These are phyloP conservation scores for Colletotrichum musicola DNA, from an alignment of 2,329 filamentous ascomycete species.

Conservation along the genomic window DNA sequence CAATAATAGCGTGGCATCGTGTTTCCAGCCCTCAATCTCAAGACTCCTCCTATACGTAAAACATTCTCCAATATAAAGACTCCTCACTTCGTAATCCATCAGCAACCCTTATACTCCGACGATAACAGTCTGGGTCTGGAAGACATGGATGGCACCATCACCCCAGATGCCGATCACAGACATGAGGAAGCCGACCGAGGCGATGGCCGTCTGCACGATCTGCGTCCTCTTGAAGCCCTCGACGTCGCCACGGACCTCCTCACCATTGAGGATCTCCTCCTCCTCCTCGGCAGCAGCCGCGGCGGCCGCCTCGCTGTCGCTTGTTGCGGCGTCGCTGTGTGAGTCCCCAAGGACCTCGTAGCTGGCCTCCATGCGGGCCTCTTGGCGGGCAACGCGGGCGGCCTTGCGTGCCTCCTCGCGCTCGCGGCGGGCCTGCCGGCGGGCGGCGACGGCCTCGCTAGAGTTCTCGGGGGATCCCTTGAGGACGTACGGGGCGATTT, in stretches of 20 bases:
- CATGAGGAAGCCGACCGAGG: slow-evolving; percentile 70
- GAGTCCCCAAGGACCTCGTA: slow-evolving; percentile 75
- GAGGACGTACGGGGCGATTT: slow-evolving; percentile 60
- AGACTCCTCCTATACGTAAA: slow-evolving; percentile 27
- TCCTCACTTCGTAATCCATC: background rate
- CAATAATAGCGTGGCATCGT: slow-evolving; percentile 16
- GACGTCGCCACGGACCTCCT: slow-evolving; percentile 70
- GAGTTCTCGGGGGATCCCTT: slow-evolving; percentile 44
- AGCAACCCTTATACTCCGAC: slow-evolving; percentile 30
- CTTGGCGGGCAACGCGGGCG: slow-evolving; percentile 46
- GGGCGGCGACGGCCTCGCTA: slow-evolving; percentile 43
- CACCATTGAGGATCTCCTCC: slow-evolving; percentile 67
- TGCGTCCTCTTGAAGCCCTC: slow-evolving; percentile 68
- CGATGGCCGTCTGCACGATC: slow-evolving; percentile 65
- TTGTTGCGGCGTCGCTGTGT: slow-evolving; percentile 58
- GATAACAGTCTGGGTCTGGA: slow-evolving; percentile 40
- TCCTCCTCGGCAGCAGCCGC: slow-evolving; percentile 52
- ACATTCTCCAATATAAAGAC: slow-evolving; percentile 1
- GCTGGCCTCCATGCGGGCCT: slow-evolving; percentile 73
- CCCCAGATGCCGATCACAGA: slow-evolving; percentile 76
- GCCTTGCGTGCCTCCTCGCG: slow-evolving; percentile 44
- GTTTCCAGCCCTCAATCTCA: slow-evolving; percentile 29
- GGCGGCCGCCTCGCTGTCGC: slow-evolving; percentile 62
- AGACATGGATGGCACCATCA: slow-evolving; percentile 60
- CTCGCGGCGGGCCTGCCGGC: slow-evolving; percentile 44